These are phyloP conservation scores for Paraphaeosphaeria sporulosa DNA, from an alignment of 2,329 filamentous ascomycete species.

Conservation along the genomic window DNA sequence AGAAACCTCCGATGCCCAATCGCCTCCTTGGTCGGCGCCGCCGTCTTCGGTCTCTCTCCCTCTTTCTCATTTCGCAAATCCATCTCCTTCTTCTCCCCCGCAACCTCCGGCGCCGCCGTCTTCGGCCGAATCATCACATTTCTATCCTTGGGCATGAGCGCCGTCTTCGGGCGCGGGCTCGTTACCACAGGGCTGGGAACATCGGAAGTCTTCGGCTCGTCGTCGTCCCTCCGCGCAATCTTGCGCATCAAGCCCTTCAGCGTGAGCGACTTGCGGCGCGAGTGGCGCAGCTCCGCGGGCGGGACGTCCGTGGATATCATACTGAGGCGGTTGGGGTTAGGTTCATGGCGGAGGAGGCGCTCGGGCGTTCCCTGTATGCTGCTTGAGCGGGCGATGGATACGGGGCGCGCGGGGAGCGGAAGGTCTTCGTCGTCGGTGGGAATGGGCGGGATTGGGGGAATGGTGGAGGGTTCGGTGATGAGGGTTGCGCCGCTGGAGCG, in stretches of 20 bases:
- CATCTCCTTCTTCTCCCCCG: background rate
- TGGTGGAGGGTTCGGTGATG: conserved; percentile 22
- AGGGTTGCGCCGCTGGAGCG: conserved; percentile 44
- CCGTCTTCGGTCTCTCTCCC: conserved; percentile 15
- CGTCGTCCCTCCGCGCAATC: conserved; percentile 33
- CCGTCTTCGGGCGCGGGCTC: conserved; percentile 18
- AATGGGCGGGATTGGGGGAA: background rate
- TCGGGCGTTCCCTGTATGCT: conserved; percentile 31
- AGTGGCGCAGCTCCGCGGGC: conserved; percentile 28
- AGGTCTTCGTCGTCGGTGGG: conserved; percentile 22
- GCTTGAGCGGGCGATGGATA: conserved; percentile 16
- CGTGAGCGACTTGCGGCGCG: conserved; percentile 29
- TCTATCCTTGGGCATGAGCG: conserved; percentile 23
- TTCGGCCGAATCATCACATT: conserved; percentile 21
- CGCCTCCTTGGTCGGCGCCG: conserved; percentile 6
- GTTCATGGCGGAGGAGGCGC: conserved; percentile 21
- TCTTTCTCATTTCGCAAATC: background rate
- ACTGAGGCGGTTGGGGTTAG: conserved; percentile 23
- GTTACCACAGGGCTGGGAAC: background rate
- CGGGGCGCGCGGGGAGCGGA: conserved; percentile 16
- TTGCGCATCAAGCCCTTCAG: conserved; percentile 40
- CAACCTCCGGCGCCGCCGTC: conserved; percentile 13
- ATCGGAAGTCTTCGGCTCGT: conserved; percentile 6
- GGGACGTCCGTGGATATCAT: conserved; percentile 33
- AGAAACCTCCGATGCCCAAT: conserved; percentile 6